Base-by-base conservation (phyloP, 2,329 filamentous ascomycete species). In the Claviceps sp. region DNA sequence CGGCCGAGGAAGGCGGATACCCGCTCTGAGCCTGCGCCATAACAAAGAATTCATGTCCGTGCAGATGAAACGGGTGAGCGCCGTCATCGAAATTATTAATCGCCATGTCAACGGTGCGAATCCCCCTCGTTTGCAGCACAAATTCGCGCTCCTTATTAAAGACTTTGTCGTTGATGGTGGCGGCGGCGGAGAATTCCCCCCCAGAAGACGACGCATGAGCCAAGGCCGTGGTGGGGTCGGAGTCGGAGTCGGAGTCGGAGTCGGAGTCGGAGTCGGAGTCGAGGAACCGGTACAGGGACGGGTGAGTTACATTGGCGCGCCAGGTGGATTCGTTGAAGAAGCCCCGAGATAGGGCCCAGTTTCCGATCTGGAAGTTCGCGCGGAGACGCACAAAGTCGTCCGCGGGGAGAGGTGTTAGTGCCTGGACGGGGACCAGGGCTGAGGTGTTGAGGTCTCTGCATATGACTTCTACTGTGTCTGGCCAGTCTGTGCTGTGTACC, bases 31-130 rank as follows among this genome's bases (percentile, higher is more conserved):
- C 66, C 40, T 68, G 65, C 0, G 58, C 41, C 1, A 70, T 58
- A 41, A 77, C 66, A 57, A 78, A 77, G 64, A 81, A 78, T 44
- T 70, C 70, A 62, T 81, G 76, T 0, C 78, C 78, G 62, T 84
- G 82, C 0, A 85, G 67, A 63, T 85, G 80, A 37, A 69, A 69
- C 0, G 66, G 66, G 22, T 70, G 67, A 0, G 61, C 62, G 5
- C 66, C 60, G 44, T 83, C 71, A 61, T 84, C 78, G 6, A 78
- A 81, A 44, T 75, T 59, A 47, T 81, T 81, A 62, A 82, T 82
- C 55, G 81, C 71, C 30, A 77, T 73, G 2, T 79, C 78, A 38
- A 79, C 70, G 38, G 71, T 70, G 34, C 77, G 69, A 30, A 79
- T 70, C 49, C 78, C 75, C 0, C 67, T 65, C 2, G 73, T 69